A percentile compares a stretch with the other conserved stretches of the same genome.
Evolutionary conservation across 148 eudicot genomes (phyloP).

Genomic region (Salicornia ramosissima): DNA sequence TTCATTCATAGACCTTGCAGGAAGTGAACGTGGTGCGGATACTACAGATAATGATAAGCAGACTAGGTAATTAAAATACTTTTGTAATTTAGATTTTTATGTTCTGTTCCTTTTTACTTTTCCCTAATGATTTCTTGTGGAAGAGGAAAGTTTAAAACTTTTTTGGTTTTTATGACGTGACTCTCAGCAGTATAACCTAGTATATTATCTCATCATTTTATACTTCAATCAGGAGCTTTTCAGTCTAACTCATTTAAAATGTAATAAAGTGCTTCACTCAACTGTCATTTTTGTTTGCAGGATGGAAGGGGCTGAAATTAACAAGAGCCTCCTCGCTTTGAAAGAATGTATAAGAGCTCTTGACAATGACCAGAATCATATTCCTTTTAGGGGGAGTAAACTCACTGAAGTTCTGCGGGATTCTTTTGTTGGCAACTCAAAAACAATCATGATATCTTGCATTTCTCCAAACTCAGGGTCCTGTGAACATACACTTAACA

Average conservation of each 20-base stretch:
- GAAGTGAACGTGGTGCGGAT: slow-evolving; percentile 92
- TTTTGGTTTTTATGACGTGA: background rate
- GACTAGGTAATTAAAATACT: slow-evolving; percentile 45
- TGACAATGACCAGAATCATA: slow-evolving; percentile 73
- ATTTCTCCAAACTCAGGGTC: slow-evolving; percentile 77
- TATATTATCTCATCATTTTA: background rate
- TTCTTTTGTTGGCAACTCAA: slow-evolving; percentile 76
- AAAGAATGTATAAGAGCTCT: slow-evolving; percentile 87
- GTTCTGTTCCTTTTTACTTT: background rate
- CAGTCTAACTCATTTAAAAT: background rate
- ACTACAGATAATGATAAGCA: slow-evolving; percentile 83
- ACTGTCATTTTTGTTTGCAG: slow-evolving; percentile 32
- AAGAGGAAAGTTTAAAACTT: background rate
- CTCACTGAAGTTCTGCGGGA: slow-evolving; percentile 77
- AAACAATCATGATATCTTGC: slow-evolving; percentile 83
- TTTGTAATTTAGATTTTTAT: background rate
- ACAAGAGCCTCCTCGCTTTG: slow-evolving; percentile 75
- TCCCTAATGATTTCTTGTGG: background rate
- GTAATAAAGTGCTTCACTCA: background rate
- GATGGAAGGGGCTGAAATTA: slow-evolving; percentile 86
- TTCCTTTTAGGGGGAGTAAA: slow-evolving; percentile 84
- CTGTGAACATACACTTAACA: slow-evolving; percentile 82
- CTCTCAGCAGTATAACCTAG: background rate
- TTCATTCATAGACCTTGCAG: slow-evolving; percentile 84
- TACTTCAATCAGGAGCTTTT: background rate